phyloP scores from a whole-genome alignment of 78 protist species.

The Dictyostelium capitatum region DNA sequence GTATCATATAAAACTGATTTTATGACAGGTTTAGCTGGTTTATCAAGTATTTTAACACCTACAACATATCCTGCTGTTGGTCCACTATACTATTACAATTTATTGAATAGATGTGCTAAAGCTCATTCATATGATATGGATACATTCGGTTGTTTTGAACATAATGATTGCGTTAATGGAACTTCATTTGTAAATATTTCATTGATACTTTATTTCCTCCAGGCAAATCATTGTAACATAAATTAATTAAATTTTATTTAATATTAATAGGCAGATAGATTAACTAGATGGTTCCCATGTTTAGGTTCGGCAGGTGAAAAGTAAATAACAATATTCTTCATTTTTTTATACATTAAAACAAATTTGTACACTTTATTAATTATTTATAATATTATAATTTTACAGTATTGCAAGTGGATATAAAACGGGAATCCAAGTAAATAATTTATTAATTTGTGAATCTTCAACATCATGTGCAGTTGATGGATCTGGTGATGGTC shows the following conservation, averaged over 20 bases:
- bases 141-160: not conserved
- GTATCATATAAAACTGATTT: not conserved
- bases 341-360: no score
- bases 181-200: not conserved
- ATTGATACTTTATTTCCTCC: no score
- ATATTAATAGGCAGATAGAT: no score
- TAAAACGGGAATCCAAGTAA: not conserved
- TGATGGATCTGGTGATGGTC: not conserved
- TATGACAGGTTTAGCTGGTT: not conserved
- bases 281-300: no score
- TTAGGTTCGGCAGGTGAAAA: not conserved
- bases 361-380: no score
- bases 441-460: not conserved
- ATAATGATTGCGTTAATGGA: not conserved
- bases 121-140: not conserved
- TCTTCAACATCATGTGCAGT: not conserved
- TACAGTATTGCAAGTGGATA: not conserved
- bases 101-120: not conserved
- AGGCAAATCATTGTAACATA: no score
- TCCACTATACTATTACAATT: not conserved
- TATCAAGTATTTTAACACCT: not conserved
- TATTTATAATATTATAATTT: no score
- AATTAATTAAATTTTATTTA: no score
- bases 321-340: no score
- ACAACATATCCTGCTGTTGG: not conserved